Percentiles rank a stretch among this genome's conserved stretches.
phyloP scores from a whole-genome alignment of 208 protist species.

The Leishmania guyanensis region DNA sequence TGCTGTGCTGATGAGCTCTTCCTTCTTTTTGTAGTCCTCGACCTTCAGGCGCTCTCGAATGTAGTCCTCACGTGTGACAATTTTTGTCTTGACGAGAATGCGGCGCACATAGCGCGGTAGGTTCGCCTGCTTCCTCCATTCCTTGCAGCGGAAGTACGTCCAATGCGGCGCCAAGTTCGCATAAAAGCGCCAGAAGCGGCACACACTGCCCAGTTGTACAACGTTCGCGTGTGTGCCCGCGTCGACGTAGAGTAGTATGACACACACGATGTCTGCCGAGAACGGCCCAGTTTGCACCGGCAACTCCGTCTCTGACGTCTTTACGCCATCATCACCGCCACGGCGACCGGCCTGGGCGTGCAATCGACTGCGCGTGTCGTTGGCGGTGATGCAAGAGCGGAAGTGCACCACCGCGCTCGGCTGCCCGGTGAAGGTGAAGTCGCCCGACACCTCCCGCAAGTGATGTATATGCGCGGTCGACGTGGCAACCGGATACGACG shows the following conservation, averaged over 20 bases:
- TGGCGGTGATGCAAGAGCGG: conserved; percentile 72
- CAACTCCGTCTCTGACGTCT: conserved; percentile 16
- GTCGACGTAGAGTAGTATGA: conserved; percentile 75
- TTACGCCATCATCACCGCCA: background rate
- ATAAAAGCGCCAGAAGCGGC: conserved; percentile 82
- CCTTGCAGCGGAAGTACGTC: conserved; percentile 68
- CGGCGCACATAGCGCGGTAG: conserved; percentile 66
- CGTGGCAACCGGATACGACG: conserved; percentile 29
- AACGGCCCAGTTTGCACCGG: conserved; percentile 74
- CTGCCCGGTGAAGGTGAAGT: conserved; percentile 70
- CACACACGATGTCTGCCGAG: conserved; percentile 66
- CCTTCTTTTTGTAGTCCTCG: conserved; percentile 55
- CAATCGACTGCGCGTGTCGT: conserved; percentile 19
- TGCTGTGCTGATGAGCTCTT: conserved; percentile 51
- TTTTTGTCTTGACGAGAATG: conserved; percentile 71
- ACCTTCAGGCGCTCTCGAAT: conserved; percentile 61
- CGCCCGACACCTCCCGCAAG: conserved; percentile 35
- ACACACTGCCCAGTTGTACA: conserved; percentile 60
- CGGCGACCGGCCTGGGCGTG: conserved; percentile 4
- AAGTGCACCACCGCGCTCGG: conserved; percentile 74
- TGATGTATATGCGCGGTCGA: conserved; percentile 42
- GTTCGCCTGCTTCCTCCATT: conserved; percentile 56
- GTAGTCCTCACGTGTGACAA: conserved; percentile 83
- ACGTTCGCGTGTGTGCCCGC: conserved; percentile 56
- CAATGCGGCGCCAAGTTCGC: conserved; percentile 83